A percentile compares a stretch with the other conserved stretches of the same genome.
Evolutionary conservation across 1,284 basidiomycete genomes (phyloP).

Genomic region (Taiwanofungus camphoratus): DNA sequence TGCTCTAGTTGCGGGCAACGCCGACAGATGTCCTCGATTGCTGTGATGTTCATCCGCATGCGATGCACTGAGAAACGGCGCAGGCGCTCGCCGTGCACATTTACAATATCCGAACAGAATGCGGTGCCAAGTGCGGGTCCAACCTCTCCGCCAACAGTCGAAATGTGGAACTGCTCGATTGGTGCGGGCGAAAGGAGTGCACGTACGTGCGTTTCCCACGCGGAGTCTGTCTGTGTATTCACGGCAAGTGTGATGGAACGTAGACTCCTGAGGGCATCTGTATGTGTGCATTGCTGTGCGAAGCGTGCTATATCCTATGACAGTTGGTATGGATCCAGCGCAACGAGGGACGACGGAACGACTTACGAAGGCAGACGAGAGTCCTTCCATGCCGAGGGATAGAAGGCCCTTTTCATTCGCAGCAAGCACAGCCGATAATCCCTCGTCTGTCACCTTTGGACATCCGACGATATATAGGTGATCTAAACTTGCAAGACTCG

Average conservation of each 20-base stretch:
- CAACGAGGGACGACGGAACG: not conserved
- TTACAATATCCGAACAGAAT: constrained; percentile 47
- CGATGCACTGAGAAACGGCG: constrained; percentile 59
- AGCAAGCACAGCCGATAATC: constrained; percentile 45
- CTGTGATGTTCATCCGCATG: constrained; percentile 44
- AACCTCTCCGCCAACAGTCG: constrained; percentile 41
- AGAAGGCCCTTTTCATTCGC: constrained; percentile 39
- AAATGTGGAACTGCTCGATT: constrained; percentile 56
- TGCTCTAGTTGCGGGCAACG: constrained; percentile 49
- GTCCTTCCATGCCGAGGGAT: constrained; percentile 55
- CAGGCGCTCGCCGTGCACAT: constrained; percentile 44
- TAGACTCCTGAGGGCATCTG: constrained; percentile 36
- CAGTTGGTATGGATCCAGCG: not conserved
- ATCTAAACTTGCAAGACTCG: constrained; percentile 42
- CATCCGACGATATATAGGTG: constrained; percentile 60
- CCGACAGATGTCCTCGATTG: constrained; percentile 49
- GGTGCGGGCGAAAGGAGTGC: constrained; percentile 42
- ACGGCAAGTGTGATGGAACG: constrained; percentile 56
- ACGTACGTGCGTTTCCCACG: constrained; percentile 40
- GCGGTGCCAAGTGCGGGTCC: constrained; percentile 35
- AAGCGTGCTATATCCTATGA: constrained; percentile 49
- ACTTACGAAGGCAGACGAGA: constrained; percentile 57
- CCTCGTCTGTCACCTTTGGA: constrained; percentile 57
- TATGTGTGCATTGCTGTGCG: constrained; percentile 30
- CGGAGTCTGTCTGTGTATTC: constrained; percentile 25